Evolutionary conservation across 345 rosid genomes (phyloP), one percentile per base, ranked within the genome.

Genomic region (Psidium guajava): DNA sequence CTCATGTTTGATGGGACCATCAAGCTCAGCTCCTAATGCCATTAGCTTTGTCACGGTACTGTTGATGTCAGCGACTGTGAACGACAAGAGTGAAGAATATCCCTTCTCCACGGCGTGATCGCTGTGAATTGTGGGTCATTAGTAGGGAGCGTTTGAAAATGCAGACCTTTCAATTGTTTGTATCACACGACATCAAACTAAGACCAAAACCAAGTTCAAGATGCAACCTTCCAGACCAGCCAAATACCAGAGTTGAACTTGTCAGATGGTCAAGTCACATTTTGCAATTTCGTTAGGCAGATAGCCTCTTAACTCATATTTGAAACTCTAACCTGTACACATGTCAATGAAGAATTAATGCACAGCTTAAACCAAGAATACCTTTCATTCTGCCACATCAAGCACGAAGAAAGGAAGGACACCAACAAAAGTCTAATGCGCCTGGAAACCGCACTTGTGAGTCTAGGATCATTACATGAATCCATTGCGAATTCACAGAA

Each of bases 1-100:
- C 89, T 97, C 98, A 83, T 96, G 90, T 86, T 96, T 97, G 93
- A 97, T 94, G 82, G 96, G 90, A 53, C 98, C 99, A 85, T 97
- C 98, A 36, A 97, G 91, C 55, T 96, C 98, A 8, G 94, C 99
- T 84, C 98, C 98, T 85, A 96, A 88, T 56, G 93, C 93, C 96
- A 96, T 94, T 61, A 95, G 87, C 89, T 97, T 96, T 32, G 98
- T 90, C 82, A 94, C 91, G n/a, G 93, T 74, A 57, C 88, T 90
- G 86, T 93, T 97, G 56, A 97, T 94, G 88, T 97, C 99, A 6
- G 93, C 54, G 83, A 97, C 99, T 20, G 97, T 93, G 88, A 97
- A 95, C 2, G 99, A 96, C 57, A 97, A 86, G 82, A 94, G 55
- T 15, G 96, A 93, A 87, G 96, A 91, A 86, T 93, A 91, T 25